These are phyloP conservation scores for Elsinoe australis DNA, from an alignment of 2,329 filamentous ascomycete genomes.

Conservation along the genomic window DNA sequence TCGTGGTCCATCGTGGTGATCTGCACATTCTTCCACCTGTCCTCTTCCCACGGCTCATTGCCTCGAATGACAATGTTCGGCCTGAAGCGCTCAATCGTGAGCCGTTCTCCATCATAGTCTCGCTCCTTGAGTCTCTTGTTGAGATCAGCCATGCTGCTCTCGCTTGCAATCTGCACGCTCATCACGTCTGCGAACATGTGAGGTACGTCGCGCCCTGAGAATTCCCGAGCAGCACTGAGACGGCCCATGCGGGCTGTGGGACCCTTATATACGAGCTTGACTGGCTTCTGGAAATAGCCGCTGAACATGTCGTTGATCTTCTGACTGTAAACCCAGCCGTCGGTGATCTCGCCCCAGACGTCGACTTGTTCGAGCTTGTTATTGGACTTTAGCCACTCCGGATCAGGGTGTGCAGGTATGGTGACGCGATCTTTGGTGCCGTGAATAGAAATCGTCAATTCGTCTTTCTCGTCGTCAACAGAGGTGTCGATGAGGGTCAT, in stretches of 20 bases:
- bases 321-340: conserved; percentile 48
- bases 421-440: conserved; percentile 37
- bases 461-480: conserved; percentile 35
- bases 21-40: conserved; percentile 54
- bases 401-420: conserved; percentile 49
- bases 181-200: conserved; percentile 54
- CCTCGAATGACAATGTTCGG: conserved; percentile 57
- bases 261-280: conserved; percentile 55
- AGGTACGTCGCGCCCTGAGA: conserved; percentile 43
- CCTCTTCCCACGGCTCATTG: conserved; percentile 52
- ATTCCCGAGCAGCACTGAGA: conserved; percentile 48
- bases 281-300: conserved; percentile 48
- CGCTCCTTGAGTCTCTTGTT: conserved; percentile 44
- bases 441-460: conserved; percentile 44
- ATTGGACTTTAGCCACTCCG: conserved; percentile 48
- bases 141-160: conserved; percentile 51
- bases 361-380: conserved; percentile 44
- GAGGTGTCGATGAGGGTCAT: conserved; percentile 57
- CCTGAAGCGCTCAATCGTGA: conserved; percentile 55
- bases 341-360: conserved; percentile 54
- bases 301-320: conserved; percentile 48
- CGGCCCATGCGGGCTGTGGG: conserved; percentile 48
- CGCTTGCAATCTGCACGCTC: conserved; percentile 49
- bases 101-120: conserved; percentile 36
- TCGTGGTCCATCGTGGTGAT: conserved; percentile 33